A percentile compares a stretch with the other conserved stretches of the same genome.
Evolutionary conservation across 139 green algal species (phyloP).

Genomic region (Marvania coccoides): DNA sequence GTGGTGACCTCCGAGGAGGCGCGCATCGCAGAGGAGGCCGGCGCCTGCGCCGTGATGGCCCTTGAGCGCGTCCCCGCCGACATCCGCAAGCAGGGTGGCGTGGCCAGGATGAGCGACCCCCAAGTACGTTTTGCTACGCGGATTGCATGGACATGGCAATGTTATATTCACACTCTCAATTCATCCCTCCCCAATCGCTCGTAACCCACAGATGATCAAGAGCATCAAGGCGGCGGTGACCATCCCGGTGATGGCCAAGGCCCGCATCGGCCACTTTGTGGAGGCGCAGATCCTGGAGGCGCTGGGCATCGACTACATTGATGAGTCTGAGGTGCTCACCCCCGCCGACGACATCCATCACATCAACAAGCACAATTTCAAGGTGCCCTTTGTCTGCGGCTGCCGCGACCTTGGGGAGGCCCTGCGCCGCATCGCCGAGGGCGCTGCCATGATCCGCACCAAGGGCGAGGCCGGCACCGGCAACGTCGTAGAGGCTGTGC

Average conservation of each 20-base stretch:
- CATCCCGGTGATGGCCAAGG: conserved; percentile 99
- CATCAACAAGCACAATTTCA: conserved; percentile 99
- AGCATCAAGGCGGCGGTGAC: conserved; percentile 94
- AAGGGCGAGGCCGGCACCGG: conserved; percentile 97
- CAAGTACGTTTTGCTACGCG: conserved; percentile 7
- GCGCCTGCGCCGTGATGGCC: conserved; percentile 97
- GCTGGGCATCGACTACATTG: conserved; percentile 95
- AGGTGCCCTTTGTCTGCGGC: conserved; percentile 97
- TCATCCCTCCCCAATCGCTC: not conserved
- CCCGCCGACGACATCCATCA: conserved; percentile 97
- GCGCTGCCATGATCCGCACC: conserved; percentile 97
- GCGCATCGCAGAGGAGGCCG: conserved; percentile 97
- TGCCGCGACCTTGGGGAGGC: conserved; percentile 98
- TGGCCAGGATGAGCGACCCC: conserved; percentile 96
- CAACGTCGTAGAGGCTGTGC: conserved; percentile 97
- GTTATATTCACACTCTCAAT: too few relatives aligned
- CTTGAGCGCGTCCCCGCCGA: conserved; percentile 96
- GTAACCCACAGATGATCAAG: conserved; percentile 74
- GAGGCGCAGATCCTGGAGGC: conserved; percentile 98
- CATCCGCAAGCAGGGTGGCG: conserved; percentile 91
- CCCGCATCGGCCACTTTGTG: conserved; percentile 98
- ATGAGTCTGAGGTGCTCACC: conserved; percentile 98
- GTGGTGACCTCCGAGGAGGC: conserved; percentile 96
- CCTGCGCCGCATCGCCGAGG: conserved; percentile 92
- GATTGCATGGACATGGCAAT: too few relatives aligned